Evolutionary conservation across 139 green algal genomes (phyloP), one percentile per base, ranked within the genome.

Genomic region (Picochlorum sp.): DNA sequence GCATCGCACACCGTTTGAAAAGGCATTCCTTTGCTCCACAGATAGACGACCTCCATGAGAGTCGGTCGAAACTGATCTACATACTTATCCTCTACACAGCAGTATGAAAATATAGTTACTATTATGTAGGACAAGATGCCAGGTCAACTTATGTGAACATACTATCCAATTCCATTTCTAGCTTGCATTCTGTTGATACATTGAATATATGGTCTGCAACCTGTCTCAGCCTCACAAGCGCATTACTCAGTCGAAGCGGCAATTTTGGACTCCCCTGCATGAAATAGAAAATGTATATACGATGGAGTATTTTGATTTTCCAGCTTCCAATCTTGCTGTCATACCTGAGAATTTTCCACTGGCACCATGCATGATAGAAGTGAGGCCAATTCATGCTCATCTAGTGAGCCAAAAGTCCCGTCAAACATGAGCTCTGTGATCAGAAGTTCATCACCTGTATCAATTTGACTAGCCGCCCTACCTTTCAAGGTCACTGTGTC

Each of bases 351-450:
- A 85, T 63, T 94, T 60, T 92, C 87, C 20, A 72, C 68, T 67
- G 82, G 90, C 28, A 95, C 82, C 44, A 90, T 78, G 74, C 83
- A 90, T 31, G 78, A 83, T 45, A 81, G 67, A 3, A 88, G 63
- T 0, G 83, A 86, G 20, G 72, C 77, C 45, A 88, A 65, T 73
- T 83, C 65, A 55, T 88, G 77, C 18, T 54, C 20, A 11, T 68
- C 79, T 67, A 94, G 67, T 1, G 38, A 41, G 37, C 70, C 79
- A 67, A 95, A 92, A 8, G 76, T 83, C 23, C 83, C 86, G 21
- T 76, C 78, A 64, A 95, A 88, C 56, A 94, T 73, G 51, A 95
- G 71, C 73, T 95, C 86, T 8, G 70, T 72, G 44, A 86, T 69
- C 59, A 95, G 77, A 56, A 94, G 80, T 78, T 92, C 85, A 62